These are phyloP conservation scores for Starmerella vitae DNA, from an alignment of 805 yeast species.

Conservation along the genomic window DNA sequence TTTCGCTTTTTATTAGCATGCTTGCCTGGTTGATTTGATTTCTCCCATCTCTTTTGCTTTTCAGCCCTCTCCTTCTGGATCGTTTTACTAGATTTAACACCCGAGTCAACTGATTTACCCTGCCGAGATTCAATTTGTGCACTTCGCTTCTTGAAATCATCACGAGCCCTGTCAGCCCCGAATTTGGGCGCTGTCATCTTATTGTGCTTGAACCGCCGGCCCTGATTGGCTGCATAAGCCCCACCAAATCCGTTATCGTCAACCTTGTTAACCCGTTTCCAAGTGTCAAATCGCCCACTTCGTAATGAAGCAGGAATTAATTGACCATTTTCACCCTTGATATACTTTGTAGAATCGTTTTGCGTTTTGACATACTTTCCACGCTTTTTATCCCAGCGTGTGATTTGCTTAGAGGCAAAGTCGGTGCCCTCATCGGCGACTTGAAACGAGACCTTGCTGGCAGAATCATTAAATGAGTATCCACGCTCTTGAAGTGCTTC, in stretches of 20 bases:
- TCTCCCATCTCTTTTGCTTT: constrained; percentile 61
- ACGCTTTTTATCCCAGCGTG: constrained; percentile 82
- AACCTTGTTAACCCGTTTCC: constrained; percentile 64
- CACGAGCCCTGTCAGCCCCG: constrained; percentile 75
- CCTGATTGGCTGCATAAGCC: constrained; percentile 30
- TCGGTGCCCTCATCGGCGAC: constrained; percentile 63
- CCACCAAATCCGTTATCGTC: constrained; percentile 40
- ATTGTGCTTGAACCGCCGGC: constrained; percentile 49
- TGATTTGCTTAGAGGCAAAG: constrained; percentile 43
- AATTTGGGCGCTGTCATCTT: constrained; percentile 65
- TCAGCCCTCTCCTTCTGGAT: constrained; percentile 62
- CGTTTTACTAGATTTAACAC: constrained; percentile 54
- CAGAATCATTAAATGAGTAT: constrained; percentile 49
- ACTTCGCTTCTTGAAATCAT: constrained; percentile 71
- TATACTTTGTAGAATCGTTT: constrained; percentile 56
- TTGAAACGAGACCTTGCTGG: constrained; percentile 76
- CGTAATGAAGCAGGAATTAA: constrained; percentile 80
- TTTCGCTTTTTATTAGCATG: constrained; percentile 1
- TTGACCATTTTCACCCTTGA: constrained; percentile 90
- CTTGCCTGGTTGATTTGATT: constrained; percentile 29
- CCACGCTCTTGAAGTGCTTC: constrained; percentile 72
- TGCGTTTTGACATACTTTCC: constrained; percentile 76
- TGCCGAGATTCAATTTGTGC: constrained; percentile 50
- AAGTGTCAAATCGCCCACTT: constrained; percentile 81
- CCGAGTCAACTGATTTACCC: constrained; percentile 39